Conservation (phyloP, 129 eudicot species). For the Oenanthe sinensis region DNA sequence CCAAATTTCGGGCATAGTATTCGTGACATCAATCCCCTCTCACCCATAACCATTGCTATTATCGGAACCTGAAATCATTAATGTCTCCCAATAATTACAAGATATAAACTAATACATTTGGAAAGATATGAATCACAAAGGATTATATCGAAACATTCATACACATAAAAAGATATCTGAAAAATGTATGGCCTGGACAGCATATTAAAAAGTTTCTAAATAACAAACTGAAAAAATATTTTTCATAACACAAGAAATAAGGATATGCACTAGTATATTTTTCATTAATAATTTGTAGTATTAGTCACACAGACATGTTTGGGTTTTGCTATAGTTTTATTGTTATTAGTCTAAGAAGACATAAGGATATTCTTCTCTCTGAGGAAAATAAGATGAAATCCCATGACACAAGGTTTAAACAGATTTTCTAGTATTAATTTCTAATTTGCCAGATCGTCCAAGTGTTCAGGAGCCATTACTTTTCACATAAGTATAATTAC, state of each 20-base stretch:
- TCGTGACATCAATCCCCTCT: constrained; percentile 80
- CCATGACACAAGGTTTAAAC: background rate
- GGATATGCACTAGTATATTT: no score
- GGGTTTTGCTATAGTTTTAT: background rate
- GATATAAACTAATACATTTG: background rate
- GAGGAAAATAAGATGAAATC: background rate
- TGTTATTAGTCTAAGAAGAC: background rate
- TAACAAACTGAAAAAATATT: background rate
- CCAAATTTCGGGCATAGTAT: constrained; percentile 87
- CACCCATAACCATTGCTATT: constrained; percentile 98
- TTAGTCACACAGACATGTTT: background rate
- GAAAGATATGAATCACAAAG: background rate
- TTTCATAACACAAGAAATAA: background rate
- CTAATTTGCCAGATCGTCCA: background rate
- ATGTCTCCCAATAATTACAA: background rate
- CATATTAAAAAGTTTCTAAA: background rate
- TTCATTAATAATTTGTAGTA: no score
- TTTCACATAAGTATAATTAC: background rate
- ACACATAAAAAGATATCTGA: background rate
- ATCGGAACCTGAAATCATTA: constrained; percentile 61
- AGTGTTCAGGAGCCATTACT: background rate
- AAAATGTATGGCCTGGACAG: no score
- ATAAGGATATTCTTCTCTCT: background rate
- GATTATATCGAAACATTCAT: background rate
- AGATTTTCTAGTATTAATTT: background rate